Evolutionary conservation across 768 basidiomycete species (phyloP).

Genomic region (Suillus decipiens): DNA sequence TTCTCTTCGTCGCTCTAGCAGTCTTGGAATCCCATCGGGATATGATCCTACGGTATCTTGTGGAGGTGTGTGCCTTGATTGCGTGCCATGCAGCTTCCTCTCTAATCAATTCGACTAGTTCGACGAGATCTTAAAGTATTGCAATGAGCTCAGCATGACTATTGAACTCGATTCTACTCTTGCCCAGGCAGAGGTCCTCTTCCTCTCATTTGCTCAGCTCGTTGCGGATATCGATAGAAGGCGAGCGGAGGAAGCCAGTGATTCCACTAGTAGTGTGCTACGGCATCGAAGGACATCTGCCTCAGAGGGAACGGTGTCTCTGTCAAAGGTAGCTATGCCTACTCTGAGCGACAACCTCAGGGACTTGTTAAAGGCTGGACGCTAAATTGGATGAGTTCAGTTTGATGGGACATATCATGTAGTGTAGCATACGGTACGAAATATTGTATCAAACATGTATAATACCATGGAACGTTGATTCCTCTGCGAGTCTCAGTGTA

Average conservation of each 20-base stretch:
- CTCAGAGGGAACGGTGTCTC: constrained; percentile 6
- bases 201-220: constrained; percentile 85
- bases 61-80: constrained; percentile 61
- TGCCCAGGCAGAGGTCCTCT: constrained; percentile 95
- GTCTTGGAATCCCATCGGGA: constrained; percentile 94
- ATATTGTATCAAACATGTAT: background rate
- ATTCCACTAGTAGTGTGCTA: constrained; percentile 27
- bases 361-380: constrained; percentile 54
- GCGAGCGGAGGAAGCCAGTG: constrained; percentile 52
- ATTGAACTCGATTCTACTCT: constrained; percentile 96
- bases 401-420: background rate
- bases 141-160: constrained; percentile 93
- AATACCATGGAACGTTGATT: background rate
- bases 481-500: background rate
- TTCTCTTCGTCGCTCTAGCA: constrained; percentile 93
- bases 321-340: constrained; percentile 42
- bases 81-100: background rate
- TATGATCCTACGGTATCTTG: constrained; percentile 91
- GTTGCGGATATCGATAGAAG: constrained; percentile 89
- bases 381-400: constrained; percentile 21
- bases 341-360: constrained; percentile 63
- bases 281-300: constrained; percentile 35
- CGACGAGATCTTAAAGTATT: constrained; percentile 86
- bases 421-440: constrained; percentile 10
- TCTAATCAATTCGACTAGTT: constrained; percentile 47